Evolutionary conservation across 352 stramenopile genomes (phyloP).

Genomic region (Globisporangium paroecandrum): DNA sequence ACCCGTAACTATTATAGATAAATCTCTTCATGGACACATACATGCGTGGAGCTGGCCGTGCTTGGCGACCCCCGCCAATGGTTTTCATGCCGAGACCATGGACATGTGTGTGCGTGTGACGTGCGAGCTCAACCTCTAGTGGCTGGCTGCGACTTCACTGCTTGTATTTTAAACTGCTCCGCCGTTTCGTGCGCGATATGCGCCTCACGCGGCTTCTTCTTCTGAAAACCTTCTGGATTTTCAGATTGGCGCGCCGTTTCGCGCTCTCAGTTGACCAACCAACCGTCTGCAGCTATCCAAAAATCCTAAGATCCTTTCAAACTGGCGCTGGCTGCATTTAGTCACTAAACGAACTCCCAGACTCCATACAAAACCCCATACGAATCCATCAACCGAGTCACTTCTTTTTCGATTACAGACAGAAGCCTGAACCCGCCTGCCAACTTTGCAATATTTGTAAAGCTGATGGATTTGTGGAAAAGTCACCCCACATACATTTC

Average conservation of each 20-base stretch:
- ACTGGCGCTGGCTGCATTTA: neutral
- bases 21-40: too few species aligned
- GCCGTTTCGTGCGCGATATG: neutral
- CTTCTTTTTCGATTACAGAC: neutral
- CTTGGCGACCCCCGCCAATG: too few species aligned
- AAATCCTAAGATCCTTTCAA: neutral
- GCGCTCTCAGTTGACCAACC: neutral
- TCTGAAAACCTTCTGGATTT: neutral
- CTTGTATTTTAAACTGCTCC: neutral
- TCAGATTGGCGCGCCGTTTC: neutral
- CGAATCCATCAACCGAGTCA: too few species aligned
- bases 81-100: too few species aligned
- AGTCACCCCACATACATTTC: too few species aligned
- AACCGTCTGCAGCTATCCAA: neutral
- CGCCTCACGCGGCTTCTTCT: neutral
- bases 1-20: neutral
- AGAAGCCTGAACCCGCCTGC: too few species aligned
- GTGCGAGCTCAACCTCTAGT: too few species aligned
- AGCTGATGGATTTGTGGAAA: too few species aligned
- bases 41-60: too few species aligned
- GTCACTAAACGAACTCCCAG: neutral
- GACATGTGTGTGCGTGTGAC: too few species aligned
- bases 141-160: too few species aligned
- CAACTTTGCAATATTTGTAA: too few species aligned
- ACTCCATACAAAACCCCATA: neutral